Evolutionary conservation across 2,329 filamentous ascomycete species (phyloP), one percentile per base, ranked within the genome.

Genomic region (Sporothrix dimorphospora): DNA sequence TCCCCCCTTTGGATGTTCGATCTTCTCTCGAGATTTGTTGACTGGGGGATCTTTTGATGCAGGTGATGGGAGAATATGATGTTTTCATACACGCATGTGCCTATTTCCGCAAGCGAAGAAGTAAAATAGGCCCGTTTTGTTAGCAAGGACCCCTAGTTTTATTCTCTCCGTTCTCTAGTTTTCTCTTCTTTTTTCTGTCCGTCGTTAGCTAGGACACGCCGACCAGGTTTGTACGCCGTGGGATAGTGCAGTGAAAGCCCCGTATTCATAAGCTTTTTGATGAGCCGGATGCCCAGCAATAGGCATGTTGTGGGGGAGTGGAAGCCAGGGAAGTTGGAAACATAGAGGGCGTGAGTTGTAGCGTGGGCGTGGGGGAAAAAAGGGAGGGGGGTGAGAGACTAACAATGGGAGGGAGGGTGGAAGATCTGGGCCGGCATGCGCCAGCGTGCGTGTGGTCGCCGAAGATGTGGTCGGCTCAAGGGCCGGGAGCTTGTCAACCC

Each of bases 401-500:
- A 51, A 61, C 53, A 14, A 19, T 30, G 16, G 42, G 42, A 21
- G 45, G 63, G 67, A 51, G 49, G 9, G 67, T 69, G 67, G 51
- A 21, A 47, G 51, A 55, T 42, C 47, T 27, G 30, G 2, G 34
- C 49, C n/a, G 21, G 66, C 12, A 42, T 57, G 49, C 30, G 30
- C 19, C 16, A 53, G 30, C n/a, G 63, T 27, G 66, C 19, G 34
- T 40, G 49, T 42, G 30, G 16, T 51, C 51, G 67, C 67, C 38
- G 49, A 69, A 59, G 49, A 57, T 69, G 67, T 59, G 51, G 51
- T 24, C 30, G 40, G 67, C 49, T 40, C 40, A 45, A 24, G 7
- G 51, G 21, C 51, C 16, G 45, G 59, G 45, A 67, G 49, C 66
- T n/a, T 42, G 47, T 40, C 30, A 55, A 68, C 40, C 66, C n/a